Evolutionary conservation across 495 filamentous ascomycete genomes (phyloP).

Genomic region (Hypoxylon fuscum): DNA sequence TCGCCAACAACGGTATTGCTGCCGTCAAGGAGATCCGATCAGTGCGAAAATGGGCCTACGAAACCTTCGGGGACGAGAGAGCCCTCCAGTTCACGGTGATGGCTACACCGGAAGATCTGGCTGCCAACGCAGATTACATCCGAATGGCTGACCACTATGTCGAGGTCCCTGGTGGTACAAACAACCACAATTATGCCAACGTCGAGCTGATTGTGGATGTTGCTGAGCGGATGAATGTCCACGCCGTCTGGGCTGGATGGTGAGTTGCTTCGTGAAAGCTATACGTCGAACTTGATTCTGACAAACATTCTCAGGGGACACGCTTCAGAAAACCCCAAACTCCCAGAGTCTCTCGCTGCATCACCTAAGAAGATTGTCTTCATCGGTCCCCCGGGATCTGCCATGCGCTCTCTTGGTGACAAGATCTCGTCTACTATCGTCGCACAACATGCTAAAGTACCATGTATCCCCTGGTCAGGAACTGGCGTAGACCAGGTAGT

Average conservation of each 20-base stretch:
- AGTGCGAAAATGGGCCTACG: constrained; percentile 99
- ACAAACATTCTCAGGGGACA: constrained; percentile 74
- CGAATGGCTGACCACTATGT: constrained; percentile 99
- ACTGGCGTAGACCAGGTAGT: constrained; percentile 84
- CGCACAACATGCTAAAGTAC: constrained; percentile 94
- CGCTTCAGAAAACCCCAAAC: constrained; percentile 97
- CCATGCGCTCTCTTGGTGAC: constrained; percentile 98
- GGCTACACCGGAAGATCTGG: constrained; percentile 98
- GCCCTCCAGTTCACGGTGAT: constrained; percentile 99
- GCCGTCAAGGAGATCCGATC: constrained; percentile 99
- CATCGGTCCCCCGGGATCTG: constrained; percentile 96
- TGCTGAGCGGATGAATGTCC: constrained; percentile 97
- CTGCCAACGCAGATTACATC: constrained; percentile 98
- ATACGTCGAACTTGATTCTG: constrained; percentile 21
- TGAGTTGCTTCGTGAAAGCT: constrained; percentile 53
- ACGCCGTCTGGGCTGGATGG: constrained; percentile 99
- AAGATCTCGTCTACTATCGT: constrained; percentile 99
- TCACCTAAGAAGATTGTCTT: constrained; percentile 99
- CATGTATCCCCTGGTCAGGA: constrained; percentile 99
- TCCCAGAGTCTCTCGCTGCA: constrained; percentile 93
- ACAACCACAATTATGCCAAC: constrained; percentile 99
- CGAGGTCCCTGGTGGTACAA: constrained; percentile 98
- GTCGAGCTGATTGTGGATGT: constrained; percentile 99
- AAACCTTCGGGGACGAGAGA: constrained; percentile 96
- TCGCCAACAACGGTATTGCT: constrained; percentile 99